Conservation (phyloP, 306 rosid genomes). For the Leucaena leucocephala region DNA sequence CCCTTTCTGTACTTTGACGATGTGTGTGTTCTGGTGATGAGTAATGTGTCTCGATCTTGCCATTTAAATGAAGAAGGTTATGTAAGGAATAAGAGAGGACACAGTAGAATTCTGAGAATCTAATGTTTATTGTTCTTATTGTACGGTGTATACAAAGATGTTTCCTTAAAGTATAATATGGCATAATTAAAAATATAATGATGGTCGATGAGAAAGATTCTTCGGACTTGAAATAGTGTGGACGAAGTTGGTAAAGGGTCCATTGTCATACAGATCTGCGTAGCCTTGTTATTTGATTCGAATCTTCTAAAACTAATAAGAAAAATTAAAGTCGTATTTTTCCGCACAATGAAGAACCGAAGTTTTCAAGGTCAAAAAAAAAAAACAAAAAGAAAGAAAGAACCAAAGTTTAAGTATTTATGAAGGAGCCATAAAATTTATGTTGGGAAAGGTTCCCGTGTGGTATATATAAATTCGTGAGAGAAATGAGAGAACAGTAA, state of each 20-base stretch:
- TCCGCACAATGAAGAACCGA: neutral
- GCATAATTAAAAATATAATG: neutral
- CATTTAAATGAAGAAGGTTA: neutral
- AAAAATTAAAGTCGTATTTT: neutral
- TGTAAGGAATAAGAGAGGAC: neutral
- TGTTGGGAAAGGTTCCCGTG: neutral
- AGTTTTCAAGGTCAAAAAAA: no score
- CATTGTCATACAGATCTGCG: neutral
- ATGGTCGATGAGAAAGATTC: neutral
- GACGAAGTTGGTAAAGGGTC: neutral
- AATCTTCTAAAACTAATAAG: neutral
- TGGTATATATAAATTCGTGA: no score
- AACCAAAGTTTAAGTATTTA: neutral
- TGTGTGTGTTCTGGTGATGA: neutral
- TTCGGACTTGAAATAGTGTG: neutral
- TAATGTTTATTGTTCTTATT: neutral
- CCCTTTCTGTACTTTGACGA: neutral
- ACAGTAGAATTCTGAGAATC: neutral
- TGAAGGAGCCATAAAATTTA: neutral
- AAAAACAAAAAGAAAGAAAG: neutral
- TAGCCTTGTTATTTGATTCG: neutral
- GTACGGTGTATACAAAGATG: neutral
- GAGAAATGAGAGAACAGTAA: no score
- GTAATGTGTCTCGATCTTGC: neutral
- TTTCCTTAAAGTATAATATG: neutral